A percentile compares a stretch with the other conserved stretches of the same genome.
phyloP scores from a whole-genome alignment of 805 yeast genomes.

The Wickerhamiella sergipiensis region DNA sequence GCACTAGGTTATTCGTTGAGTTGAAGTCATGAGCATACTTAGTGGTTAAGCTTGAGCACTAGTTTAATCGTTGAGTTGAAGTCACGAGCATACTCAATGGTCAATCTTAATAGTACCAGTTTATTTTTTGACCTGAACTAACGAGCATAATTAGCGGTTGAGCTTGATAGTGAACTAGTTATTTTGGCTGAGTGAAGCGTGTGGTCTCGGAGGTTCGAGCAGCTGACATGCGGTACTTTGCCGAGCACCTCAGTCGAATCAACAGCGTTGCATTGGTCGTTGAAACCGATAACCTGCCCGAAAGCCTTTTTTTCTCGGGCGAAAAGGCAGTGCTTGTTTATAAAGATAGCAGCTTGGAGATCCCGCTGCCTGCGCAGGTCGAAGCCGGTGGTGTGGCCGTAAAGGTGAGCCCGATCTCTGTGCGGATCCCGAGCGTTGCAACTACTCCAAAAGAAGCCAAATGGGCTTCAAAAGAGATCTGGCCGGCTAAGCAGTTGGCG shows the following conservation, averaged over 20 bases:
- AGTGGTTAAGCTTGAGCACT: too few relatives aligned
- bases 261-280: slow-evolving; percentile 13
- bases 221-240: slow-evolving; percentile 12
- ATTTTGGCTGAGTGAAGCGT: too few relatives aligned
- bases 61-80: too few relatives aligned
- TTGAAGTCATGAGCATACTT: too few relatives aligned
- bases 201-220: too few relatives aligned
- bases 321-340: slow-evolving; percentile 2
- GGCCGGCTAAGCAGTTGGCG: slow-evolving; percentile 3
- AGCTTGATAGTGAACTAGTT: too few relatives aligned
- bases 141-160: too few relatives aligned
- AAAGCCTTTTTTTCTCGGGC: background rate
- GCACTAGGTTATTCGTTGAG: too few relatives aligned
- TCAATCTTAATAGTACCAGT: too few relatives aligned
- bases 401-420: background rate
- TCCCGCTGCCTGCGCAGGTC: slow-evolving; percentile 2
- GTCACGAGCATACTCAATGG: too few relatives aligned
- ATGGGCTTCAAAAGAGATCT: slow-evolving; percentile 1
- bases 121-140: too few relatives aligned
- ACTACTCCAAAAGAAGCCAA: background rate
- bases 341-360: slow-evolving; percentile 3
- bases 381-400: background rate
- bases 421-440: background rate
- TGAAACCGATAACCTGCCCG: background rate
- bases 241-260: slow-evolving; percentile 18